Conservation (phyloP, 208 protist genomes). For the Novymonas esmeraldas region DNA sequence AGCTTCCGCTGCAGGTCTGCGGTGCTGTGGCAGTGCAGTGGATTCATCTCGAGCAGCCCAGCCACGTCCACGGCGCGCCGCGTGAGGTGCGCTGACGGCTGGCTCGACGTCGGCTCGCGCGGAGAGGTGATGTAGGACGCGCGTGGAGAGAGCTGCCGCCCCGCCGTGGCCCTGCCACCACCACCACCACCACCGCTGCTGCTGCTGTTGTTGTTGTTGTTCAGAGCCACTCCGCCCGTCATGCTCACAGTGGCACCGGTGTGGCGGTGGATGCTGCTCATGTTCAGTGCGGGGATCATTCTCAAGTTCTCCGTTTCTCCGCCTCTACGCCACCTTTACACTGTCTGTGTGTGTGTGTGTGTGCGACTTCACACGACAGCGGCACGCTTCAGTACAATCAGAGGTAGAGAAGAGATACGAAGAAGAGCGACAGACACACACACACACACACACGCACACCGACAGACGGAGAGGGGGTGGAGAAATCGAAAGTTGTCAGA, state of each 20-base stretch:
- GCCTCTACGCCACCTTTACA: not conserved
- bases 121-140: constrained; percentile 20
- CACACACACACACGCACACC: not conserved
- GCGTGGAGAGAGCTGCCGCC: constrained; percentile 26
- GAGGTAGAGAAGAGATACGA: not conserved
- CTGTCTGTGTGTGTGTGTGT: not conserved
- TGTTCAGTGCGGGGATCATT: constrained; percentile 57
- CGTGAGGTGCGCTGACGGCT: constrained; percentile 31
- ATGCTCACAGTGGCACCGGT: not conserved
- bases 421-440: not conserved
- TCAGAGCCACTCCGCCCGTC: not conserved
- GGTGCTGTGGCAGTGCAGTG: constrained; percentile 56
- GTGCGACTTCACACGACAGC: not conserved
- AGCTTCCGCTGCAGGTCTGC: constrained; percentile 52
- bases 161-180: not conserved
- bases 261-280: constrained; percentile 30
- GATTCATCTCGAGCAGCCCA: constrained; percentile 57
- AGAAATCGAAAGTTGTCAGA: not conserved
- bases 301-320: not conserved
- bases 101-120: constrained; percentile 22
- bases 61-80: constrained; percentile 58
- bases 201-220: not conserved
- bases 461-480: not conserved
- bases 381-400: too few species aligned
- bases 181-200: constrained; percentile 9